Evolutionary conservation across 2,329 filamentous ascomycete genomes (phyloP).

Genomic region (Ophiostoma pallidulum): DNA sequence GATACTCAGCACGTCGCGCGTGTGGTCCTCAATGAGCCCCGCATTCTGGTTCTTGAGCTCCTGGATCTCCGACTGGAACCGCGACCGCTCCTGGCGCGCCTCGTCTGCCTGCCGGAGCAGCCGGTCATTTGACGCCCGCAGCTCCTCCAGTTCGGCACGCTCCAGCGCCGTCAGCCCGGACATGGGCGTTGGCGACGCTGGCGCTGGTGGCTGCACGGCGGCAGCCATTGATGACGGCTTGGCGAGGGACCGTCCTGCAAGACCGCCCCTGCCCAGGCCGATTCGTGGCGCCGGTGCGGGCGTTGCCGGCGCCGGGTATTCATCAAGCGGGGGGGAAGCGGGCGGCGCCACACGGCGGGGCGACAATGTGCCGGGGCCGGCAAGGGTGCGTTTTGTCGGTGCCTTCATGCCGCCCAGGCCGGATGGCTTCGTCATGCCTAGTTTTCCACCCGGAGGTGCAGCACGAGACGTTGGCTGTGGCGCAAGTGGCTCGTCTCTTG

Average conservation of each 20-base stretch:
- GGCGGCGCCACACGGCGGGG: slow-evolving; percentile 42
- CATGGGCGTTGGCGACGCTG: slow-evolving; percentile 47
- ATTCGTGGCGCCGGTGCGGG: slow-evolving; percentile 52
- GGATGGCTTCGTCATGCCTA: slow-evolving; percentile 45
- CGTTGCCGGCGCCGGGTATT: slow-evolving; percentile 43
- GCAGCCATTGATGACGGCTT: slow-evolving; percentile 54
- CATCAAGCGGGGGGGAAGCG: slow-evolving; percentile 42
- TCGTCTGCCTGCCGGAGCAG: slow-evolving; percentile 69
- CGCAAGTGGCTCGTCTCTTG: slow-evolving; percentile 39
- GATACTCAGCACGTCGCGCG: slow-evolving; percentile 86
- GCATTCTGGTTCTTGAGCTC: slow-evolving; percentile 97
- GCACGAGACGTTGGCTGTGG: slow-evolving; percentile 49
- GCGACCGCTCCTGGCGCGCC: slow-evolving; percentile 69
- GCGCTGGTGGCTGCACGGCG: slow-evolving; percentile 42
- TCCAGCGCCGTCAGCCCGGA: slow-evolving; percentile 70
- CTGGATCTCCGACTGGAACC: slow-evolving; percentile 75
- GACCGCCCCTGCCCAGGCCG: slow-evolving; percentile 60
- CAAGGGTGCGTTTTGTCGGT: slow-evolving; percentile 46
- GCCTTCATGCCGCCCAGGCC: slow-evolving; percentile 50
- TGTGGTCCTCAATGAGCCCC: slow-evolving; percentile 93
- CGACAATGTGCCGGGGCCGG: slow-evolving; percentile 39
- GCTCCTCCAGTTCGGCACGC: slow-evolving; percentile 82
- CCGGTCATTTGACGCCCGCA: slow-evolving; percentile 74
- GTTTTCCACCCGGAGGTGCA: slow-evolving; percentile 38
- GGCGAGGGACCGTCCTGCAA: slow-evolving; percentile 75